Base-by-base conservation (phyloP, 2,329 filamentous ascomycete genomes). In the Aspergillus sp. region DNA sequence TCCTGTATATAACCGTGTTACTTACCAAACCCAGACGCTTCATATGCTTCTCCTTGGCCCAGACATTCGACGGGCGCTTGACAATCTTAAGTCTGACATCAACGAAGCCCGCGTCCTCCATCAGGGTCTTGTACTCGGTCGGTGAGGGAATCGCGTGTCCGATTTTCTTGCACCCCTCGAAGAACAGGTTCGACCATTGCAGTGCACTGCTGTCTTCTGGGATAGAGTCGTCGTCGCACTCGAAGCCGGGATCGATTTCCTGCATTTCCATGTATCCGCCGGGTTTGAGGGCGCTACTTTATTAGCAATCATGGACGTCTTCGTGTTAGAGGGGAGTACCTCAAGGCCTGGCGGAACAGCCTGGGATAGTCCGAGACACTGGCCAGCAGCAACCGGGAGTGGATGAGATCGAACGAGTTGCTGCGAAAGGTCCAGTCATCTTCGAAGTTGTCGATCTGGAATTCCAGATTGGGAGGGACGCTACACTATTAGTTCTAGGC, bases 361-460 rank as follows among this genome's bases (percentile, higher is more conserved):
- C 17, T 42, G 4, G 39, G 37, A 11, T 51, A 42, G 7, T 51
- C 39, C 11, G 39, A 42, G 12, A 51, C 22, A n/a, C 39, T 42
- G n/a, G 39, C 49, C 15, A 44, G 39, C 6, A 54, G 33, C 40
- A 54, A 9, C 41, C 51, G 51, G 6, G 17, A 5, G 20, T 54
- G 51, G 15, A 54, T 54, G 6, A 54, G 9, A 30, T 54, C 51
- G 30, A 54, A 54, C 11, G 40, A 27, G 15, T 54, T n/a, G 3
- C n/a, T 13, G 22, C 24, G 22, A 3, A 37, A 54, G 1, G 44
- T 39, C 51, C 51, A 54, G 9, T 46, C 30, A 5, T 54, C 17
- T 20, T 54, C 51, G 7, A 54, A 46, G 15, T 54, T 33, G 30
- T 54, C 51, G 19, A 54, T 17, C 22, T 46, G 27, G 27, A 54